Conservation (phyloP, 495 filamentous ascomycete species). For the Aspergillus baeticus region DNA sequence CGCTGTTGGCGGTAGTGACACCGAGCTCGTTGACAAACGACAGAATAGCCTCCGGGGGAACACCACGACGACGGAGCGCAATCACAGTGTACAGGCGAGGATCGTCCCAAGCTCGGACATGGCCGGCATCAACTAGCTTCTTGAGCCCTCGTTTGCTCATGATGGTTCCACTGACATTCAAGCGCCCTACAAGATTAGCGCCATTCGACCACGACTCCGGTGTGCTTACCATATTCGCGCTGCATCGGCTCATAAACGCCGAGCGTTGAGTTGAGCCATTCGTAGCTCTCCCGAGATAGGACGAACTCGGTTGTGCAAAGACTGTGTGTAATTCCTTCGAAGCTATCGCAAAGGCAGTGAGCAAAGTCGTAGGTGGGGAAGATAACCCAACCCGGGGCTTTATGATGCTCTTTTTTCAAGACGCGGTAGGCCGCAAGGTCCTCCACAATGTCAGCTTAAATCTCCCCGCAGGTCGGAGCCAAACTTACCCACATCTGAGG, state of each 20-base stretch:
- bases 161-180: constrained; percentile 78
- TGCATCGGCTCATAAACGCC: constrained; percentile 84
- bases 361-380: constrained; percentile 94
- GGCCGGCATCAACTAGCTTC: constrained; percentile 67
- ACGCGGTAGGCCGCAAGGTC: constrained; percentile 78
- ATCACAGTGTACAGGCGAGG: constrained; percentile 89
- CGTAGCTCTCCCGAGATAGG: constrained; percentile 73
- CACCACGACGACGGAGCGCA: constrained; percentile 74
- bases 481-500: constrained; percentile 58
- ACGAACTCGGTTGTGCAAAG: constrained; percentile 88
- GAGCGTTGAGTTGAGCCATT: constrained; percentile 79
- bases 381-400: constrained; percentile 70
- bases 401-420: constrained; percentile 64
- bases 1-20: constrained; percentile 71
- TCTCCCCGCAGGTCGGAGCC: background rate
- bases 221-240: constrained; percentile 60
- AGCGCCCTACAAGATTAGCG: constrained; percentile 38
- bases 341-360: constrained; percentile 78
- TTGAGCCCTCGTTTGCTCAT: constrained; percentile 81
- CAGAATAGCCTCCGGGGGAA: constrained; percentile 84
- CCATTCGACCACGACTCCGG: background rate
- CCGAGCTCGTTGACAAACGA: constrained; percentile 87
- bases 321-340: constrained; percentile 85
- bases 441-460: background rate
- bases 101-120: constrained; percentile 85